These are phyloP conservation scores for Colletotrichum sp. DNA, from an alignment of 2,329 filamentous ascomycete species.

Conservation along the genomic window DNA sequence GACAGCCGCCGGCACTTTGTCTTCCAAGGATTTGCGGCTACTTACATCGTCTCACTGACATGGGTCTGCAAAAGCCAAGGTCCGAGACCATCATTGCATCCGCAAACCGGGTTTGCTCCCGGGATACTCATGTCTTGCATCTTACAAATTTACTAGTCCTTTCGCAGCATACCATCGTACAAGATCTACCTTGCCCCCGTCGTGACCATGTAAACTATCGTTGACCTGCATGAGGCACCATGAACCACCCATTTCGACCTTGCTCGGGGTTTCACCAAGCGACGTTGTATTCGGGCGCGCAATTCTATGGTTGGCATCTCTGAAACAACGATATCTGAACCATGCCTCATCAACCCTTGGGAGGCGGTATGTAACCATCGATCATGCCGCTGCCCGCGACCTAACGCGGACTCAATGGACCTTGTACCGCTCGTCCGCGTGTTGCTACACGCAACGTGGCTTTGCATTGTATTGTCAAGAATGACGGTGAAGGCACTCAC, in stretches of 20 bases:
- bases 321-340: background rate
- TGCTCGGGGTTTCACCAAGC: background rate
- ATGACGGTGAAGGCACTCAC: background rate
- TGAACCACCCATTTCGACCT: background rate
- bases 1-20: background rate
- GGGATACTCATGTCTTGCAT: background rate
- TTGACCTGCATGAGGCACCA: background rate
- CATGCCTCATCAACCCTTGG: background rate
- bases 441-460: background rate
- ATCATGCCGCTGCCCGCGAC: conserved; percentile 8
- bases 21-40: background rate
- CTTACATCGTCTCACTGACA: background rate
- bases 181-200: background rate
- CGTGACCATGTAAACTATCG: background rate
- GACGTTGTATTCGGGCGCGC: background rate
- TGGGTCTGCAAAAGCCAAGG: background rate
- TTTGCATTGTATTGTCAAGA: background rate
- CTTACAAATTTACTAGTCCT: background rate
- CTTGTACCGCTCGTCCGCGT: background rate
- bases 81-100: background rate
- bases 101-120: background rate
- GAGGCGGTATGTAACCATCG: background rate
- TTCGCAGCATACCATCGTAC: background rate
- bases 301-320: background rate
- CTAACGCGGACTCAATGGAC: background rate